Evolutionary conservation across 148 eudicot species (phyloP).

Genomic region (Camellia sinensis): DNA sequence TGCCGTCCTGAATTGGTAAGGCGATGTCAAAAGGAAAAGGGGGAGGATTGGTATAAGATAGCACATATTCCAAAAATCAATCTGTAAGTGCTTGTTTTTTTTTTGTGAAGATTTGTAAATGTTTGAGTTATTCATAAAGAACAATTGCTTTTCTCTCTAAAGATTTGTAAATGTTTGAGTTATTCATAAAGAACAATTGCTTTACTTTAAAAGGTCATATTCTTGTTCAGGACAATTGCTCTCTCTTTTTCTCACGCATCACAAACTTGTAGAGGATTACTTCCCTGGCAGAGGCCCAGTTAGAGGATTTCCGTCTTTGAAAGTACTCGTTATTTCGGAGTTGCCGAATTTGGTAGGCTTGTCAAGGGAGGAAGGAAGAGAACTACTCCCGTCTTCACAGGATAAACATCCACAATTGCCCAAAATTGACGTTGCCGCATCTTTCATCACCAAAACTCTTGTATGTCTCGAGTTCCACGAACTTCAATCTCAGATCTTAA

Average conservation of each 20-base stretch:
- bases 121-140: too few species aligned
- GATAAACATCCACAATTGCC: not conserved
- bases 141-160: too few species aligned
- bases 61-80: not conserved
- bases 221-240: too few species aligned
- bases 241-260: too few species aligned
- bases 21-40: not conserved
- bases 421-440: not conserved
- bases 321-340: not conserved
- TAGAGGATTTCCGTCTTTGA: not conserved
- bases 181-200: too few species aligned
- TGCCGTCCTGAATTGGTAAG: not conserved
- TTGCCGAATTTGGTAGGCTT: not conserved
- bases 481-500: constrained; percentile 2
- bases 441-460: not conserved
- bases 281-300: not conserved
- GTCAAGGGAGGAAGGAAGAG: not conserved
- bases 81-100: too few species aligned
- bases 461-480: not conserved
- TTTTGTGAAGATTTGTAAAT: too few species aligned
- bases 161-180: too few species aligned
- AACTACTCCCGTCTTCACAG: not conserved
- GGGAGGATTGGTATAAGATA: constrained; percentile 17
- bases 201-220: too few species aligned
- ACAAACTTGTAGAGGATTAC: too few species aligned